Percentiles rank a stretch among this genome's conserved stretches.
phyloP scores from a whole-genome alignment of 169 alveolate genomes.

The Plasmodium sp. region DNA sequence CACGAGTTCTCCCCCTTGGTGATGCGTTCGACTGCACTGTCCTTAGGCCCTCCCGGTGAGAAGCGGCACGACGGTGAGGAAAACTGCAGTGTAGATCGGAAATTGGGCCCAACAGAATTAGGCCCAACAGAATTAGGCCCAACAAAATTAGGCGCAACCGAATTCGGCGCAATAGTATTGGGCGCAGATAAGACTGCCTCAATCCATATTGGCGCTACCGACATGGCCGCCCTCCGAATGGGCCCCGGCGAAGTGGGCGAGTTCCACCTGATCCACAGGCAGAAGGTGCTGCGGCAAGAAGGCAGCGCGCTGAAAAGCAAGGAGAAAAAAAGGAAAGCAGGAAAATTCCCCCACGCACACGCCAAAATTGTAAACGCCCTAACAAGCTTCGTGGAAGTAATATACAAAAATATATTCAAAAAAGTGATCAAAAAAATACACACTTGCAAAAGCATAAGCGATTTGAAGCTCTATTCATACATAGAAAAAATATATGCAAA shows the following conservation, averaged over 20 bases:
- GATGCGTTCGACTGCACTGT: background rate
- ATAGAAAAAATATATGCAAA: conserved; percentile 31
- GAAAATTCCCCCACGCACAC: background rate
- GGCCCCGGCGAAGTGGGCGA: background rate
- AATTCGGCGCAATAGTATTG: background rate
- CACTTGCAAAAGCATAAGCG: conserved; percentile 49
- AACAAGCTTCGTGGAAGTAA: conserved; percentile 31
- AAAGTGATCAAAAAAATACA: conserved; percentile 48
- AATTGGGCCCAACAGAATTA: background rate
- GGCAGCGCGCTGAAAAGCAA: background rate
- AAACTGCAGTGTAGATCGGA: background rate
- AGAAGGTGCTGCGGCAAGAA: background rate
- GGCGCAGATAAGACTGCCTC: background rate
- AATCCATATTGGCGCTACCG: background rate
- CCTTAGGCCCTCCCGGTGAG: background rate
- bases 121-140: background rate
- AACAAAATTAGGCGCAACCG: background rate
- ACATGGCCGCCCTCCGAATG: background rate
- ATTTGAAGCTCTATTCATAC: conserved; percentile 53
- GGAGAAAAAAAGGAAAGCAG: background rate
- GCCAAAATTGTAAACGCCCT: conserved; percentile 1
- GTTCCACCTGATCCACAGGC: conserved; percentile 14
- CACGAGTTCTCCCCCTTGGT: background rate
- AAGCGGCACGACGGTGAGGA: background rate
- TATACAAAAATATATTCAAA: conserved; percentile 61